Percentiles rank a stretch among this genome's conserved stretches.
Conservation (phyloP, 2,329 filamentous ascomycete genomes). For the Cryphonectria parasitica region DNA sequence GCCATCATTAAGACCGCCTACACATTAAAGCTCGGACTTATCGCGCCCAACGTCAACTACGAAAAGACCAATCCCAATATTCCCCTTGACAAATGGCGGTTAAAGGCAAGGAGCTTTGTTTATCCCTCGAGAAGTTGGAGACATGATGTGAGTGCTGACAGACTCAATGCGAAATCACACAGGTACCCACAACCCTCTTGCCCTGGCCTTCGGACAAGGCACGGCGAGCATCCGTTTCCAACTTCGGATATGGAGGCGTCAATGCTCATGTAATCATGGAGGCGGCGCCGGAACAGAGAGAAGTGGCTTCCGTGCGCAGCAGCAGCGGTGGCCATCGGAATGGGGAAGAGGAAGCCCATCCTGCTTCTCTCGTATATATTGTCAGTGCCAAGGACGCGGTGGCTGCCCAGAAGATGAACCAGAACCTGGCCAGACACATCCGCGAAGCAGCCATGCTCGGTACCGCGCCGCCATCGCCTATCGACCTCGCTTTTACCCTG, state of each 20-base stretch:
- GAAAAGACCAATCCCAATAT: constrained; percentile 36
- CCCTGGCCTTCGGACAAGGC: constrained; percentile 24
- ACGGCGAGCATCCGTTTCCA: constrained; percentile 37
- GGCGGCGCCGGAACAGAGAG: background rate
- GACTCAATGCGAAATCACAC: background rate
- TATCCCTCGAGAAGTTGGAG: no score
- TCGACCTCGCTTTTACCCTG: constrained; percentile 32
- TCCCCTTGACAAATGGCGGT: constrained; percentile 36
- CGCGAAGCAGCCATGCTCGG: no score
- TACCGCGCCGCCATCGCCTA: background rate
- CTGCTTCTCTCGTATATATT: background rate
- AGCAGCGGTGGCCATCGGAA: no score
- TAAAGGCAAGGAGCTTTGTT: constrained; percentile 18
- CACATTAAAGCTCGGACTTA: constrained; percentile 33
- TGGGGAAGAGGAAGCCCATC: no score
- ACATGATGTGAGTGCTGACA: no score
- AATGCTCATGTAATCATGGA: constrained; percentile 40
- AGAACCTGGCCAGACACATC: constrained; percentile 20
- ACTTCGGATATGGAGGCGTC: constrained; percentile 41
- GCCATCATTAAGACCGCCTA: constrained; percentile 36
- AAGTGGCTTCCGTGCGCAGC: no score
- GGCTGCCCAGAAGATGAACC: constrained; percentile 18
- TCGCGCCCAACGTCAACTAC: constrained; percentile 35
- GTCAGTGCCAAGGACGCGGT: constrained; percentile 21
- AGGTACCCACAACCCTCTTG: constrained; percentile 25